Evolutionary conservation across 345 rosid species (phyloP).

Genomic region (Kandelia obovata): DNA sequence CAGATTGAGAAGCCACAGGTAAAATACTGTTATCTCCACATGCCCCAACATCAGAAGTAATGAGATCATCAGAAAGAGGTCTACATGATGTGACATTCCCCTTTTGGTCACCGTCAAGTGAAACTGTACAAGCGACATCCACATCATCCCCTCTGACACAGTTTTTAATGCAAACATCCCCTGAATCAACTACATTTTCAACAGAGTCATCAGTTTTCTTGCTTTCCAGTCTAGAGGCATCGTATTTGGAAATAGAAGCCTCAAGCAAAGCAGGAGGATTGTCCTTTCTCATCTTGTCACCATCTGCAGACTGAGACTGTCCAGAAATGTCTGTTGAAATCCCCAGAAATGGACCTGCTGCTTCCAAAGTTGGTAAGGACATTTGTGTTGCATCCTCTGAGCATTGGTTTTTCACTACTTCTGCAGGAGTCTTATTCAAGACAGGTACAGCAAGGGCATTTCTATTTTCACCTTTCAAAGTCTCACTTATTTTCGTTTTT

Average conservation of each 20-base stretch:
- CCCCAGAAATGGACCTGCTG: slow-evolving; percentile 22
- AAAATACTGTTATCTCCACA: slow-evolving; percentile 11
- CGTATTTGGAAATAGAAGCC: slow-evolving; percentile 19
- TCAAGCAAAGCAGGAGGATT: slow-evolving; percentile 16
- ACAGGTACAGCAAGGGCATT: slow-evolving; percentile 28
- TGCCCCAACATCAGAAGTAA: slow-evolving; percentile 6
- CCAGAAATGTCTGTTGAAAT: slow-evolving; percentile 15
- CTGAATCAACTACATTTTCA: slow-evolving; percentile 21
- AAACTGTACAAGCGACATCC: slow-evolving; percentile 8
- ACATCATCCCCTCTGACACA: not conserved
- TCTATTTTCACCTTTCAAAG: slow-evolving; percentile 31
- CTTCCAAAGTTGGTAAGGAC: slow-evolving; percentile 16
- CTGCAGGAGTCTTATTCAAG: slow-evolving; percentile 22
- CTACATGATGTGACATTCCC: slow-evolving; percentile 9
- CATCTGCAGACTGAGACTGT: slow-evolving; percentile 19
- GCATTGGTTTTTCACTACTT: slow-evolving; percentile 30
- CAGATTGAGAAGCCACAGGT: slow-evolving; percentile 12
- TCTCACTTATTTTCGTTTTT: slow-evolving; percentile 43
- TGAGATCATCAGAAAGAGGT: slow-evolving; percentile 14
- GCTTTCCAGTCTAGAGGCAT: slow-evolving; percentile 25
- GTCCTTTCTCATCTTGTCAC: slow-evolving; percentile 5
- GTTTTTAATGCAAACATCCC: slow-evolving; percentile 6
- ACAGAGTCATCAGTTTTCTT: slow-evolving; percentile 15
- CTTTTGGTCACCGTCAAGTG: slow-evolving; percentile 4
- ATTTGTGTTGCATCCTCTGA: slow-evolving; percentile 16